phyloP scores from a whole-genome alignment of 1,139 yeast species.

The Debaryomycetaceae sp. region DNA sequence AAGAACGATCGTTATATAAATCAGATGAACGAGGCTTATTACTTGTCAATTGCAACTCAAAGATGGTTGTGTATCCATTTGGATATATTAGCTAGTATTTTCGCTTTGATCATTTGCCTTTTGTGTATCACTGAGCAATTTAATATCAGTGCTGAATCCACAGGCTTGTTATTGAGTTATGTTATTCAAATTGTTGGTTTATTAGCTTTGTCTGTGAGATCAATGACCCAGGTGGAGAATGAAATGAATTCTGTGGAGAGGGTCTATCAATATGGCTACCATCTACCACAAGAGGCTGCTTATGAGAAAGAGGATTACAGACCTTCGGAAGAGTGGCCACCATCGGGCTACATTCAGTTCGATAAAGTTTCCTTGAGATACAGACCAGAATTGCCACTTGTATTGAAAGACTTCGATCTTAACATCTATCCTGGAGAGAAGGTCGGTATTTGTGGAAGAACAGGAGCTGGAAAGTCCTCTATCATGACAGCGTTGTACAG shows the following conservation, averaged over 20 bases:
- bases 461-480: conserved; percentile 98
- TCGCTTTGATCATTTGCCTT: conserved; percentile 38
- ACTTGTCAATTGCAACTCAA: conserved; percentile 39
- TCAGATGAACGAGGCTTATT: conserved; percentile 44
- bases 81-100: conserved; percentile 35
- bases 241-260: conserved; percentile 49
- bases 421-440: conserved; percentile 74
- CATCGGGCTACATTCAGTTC: conserved; percentile 73
- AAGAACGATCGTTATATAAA: conserved; percentile 36
- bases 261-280: conserved; percentile 38
- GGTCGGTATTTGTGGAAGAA: conserved; percentile 94
- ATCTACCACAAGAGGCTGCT: conserved; percentile 73
- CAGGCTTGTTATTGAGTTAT: conserved; percentile 42
- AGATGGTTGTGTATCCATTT: conserved; percentile 44
- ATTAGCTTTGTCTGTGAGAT: conserved; percentile 38
- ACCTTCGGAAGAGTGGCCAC: conserved; percentile 84
- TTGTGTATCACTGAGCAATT: conserved; percentile 41
- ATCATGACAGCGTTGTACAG: conserved; percentile 92
- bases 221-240: conserved; percentile 45
- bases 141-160: conserved; percentile 39
- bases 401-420: conserved; percentile 78
- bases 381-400: conserved; percentile 83
- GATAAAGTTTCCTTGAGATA: conserved; percentile 74
- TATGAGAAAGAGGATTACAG: conserved; percentile 56
- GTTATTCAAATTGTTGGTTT: conserved; percentile 44